Evolutionary conservation across 2,329 filamentous ascomycete genomes (phyloP).

Genomic region (Colletotrichum melonis): DNA sequence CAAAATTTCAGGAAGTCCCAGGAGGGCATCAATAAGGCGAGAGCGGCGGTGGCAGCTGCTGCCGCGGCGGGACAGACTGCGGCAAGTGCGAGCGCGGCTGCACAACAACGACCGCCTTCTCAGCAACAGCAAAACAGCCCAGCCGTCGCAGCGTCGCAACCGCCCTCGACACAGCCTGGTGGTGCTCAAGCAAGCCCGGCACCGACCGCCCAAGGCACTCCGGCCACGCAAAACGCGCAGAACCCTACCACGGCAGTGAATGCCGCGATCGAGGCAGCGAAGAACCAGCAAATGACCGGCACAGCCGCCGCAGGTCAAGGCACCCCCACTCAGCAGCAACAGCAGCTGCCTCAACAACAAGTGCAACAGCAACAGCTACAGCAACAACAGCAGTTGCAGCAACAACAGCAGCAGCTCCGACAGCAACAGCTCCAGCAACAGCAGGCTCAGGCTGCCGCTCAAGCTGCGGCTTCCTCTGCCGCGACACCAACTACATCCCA

Average conservation of each 20-base stretch:
- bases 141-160: conserved; percentile 37
- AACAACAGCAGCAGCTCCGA: conserved; percentile 36
- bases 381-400: conserved; percentile 47
- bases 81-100: conserved; percentile 28
- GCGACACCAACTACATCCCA: conserved; percentile 21
- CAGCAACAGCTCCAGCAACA: conserved; percentile 44
- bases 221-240: conserved; percentile 40
- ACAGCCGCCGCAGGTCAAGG: conserved; percentile 39
- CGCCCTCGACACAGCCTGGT: conserved; percentile 34
- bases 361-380: conserved; percentile 34
- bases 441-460: conserved; percentile 38
- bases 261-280: conserved; percentile 58
- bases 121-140: conserved; percentile 30
- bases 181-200: conserved; percentile 13
- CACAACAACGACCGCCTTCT: conserved; percentile 30
- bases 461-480: conserved; percentile 24
- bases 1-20: conserved; percentile 60
- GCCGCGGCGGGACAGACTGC: conserved; percentile 30
- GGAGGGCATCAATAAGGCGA: conserved; percentile 43
- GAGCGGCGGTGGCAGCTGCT: conserved; percentile 39
- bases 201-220: background rate
- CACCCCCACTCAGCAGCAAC: conserved; percentile 41
- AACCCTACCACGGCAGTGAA: conserved; percentile 53
- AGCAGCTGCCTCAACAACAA: conserved; percentile 24
- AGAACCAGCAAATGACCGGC: conserved; percentile 52